phyloP scores from a whole-genome alignment of 371 early-diverging fungal genomes.

The Apophysomyces elegans region DNA sequence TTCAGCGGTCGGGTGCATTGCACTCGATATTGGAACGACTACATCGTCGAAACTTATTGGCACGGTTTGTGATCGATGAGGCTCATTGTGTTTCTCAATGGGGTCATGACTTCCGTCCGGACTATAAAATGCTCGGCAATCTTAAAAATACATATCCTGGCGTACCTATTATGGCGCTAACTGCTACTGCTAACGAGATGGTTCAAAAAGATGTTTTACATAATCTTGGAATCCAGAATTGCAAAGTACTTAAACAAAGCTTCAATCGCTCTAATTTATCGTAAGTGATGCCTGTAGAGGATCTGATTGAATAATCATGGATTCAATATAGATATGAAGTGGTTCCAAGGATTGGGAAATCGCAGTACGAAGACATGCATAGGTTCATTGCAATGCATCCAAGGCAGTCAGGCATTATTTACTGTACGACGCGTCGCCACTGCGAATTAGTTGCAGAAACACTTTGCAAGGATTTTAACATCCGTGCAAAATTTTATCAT shows the following conservation, averaged over 20 bases:
- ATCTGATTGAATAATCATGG: background rate
- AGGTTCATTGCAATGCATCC: constrained; percentile 77
- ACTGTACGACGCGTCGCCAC: constrained; percentile 86
- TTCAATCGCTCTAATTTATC: constrained; percentile 90
- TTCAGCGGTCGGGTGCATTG: constrained; percentile 75
- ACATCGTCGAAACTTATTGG: constrained; percentile 63
- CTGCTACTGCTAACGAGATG: constrained; percentile 96
- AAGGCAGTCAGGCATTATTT: constrained; percentile 95
- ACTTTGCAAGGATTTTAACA: constrained; percentile 50
- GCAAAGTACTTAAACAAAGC: constrained; percentile 77
- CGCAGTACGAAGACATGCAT: constrained; percentile 73
- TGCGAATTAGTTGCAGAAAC: constrained; percentile 91
- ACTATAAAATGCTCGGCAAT: constrained; percentile 76
- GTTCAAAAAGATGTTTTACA: constrained; percentile 81
- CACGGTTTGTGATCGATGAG: constrained; percentile 98
- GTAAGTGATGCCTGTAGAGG: constrained; percentile 20
- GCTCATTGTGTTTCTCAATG: constrained; percentile 98
- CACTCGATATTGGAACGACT: constrained; percentile 61
- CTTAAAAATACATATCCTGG: constrained; percentile 70
- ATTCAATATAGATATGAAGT: constrained; percentile 72
- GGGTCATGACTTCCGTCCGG: constrained; percentile 97
- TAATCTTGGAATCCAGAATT: constrained; percentile 72
- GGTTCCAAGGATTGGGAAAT: constrained; percentile 58
- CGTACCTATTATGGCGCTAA: constrained; percentile 97
- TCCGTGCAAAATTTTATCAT: constrained; percentile 86